Evolutionary conservation across 2,329 filamentous ascomycete species (phyloP).

Genomic region (Zymoseptoria ardabiliae): DNA sequence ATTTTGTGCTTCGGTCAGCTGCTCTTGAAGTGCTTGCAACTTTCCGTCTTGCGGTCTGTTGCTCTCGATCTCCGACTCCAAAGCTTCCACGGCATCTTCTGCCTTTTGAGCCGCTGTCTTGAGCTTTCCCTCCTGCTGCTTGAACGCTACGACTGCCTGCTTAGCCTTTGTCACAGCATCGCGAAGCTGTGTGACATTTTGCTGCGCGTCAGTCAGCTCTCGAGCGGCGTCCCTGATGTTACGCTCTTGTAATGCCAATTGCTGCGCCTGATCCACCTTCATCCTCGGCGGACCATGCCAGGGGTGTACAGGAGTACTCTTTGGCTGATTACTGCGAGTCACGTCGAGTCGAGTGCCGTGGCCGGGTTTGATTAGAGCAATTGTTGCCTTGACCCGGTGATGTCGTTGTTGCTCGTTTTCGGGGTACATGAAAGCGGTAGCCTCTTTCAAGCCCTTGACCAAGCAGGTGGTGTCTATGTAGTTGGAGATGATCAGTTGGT

Average conservation of each 20-base stretch:
- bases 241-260: constrained; percentile 37
- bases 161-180: constrained; percentile 45
- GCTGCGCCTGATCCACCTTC: constrained; percentile 26
- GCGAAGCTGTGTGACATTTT: constrained; percentile 42
- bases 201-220: constrained; percentile 48
- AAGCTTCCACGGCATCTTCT: constrained; percentile 55
- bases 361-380: constrained; percentile 46
- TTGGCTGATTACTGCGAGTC: constrained; percentile 42
- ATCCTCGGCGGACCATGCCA: constrained; percentile 55
- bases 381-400: constrained; percentile 63
- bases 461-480: constrained; percentile 78
- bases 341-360: constrained; percentile 55
- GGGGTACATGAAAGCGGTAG: constrained; percentile 60
- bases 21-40: constrained; percentile 36
- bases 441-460: constrained; percentile 60
- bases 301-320: constrained; percentile 46
- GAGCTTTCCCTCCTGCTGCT: constrained; percentile 41
- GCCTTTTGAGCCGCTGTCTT: constrained; percentile 52
- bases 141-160: constrained; percentile 44
- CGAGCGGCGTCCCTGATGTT: constrained; percentile 27
- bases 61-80: constrained; percentile 58
- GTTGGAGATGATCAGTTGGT: constrained; percentile 76
- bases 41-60: constrained; percentile 55
- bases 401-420: constrained; percentile 50
- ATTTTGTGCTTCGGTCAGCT: constrained; percentile 52